Base-by-base conservation (phyloP, 2,329 filamentous ascomycete species). In the Leptographium procerum region DNA sequence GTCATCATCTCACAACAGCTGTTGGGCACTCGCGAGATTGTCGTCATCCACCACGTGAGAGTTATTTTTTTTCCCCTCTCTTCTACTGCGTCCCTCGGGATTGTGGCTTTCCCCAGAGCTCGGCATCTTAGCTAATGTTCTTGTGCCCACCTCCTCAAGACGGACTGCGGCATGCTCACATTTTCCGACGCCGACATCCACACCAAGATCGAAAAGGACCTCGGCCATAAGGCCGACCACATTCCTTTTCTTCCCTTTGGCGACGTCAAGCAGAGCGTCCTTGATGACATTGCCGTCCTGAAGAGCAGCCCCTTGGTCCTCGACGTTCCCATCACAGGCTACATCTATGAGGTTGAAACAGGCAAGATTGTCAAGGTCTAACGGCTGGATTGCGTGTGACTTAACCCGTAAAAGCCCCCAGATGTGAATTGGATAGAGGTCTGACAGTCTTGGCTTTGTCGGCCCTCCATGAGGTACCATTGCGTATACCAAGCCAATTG, bases 1-100 rank as follows among this genome's bases (percentile, higher is more conserved):
- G 79, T 94, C 57, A 71, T 92, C 62, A 89, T 94, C 66, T 91
- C 87, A 0, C 79, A 94, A 71, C 88, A 92, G 69, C 76, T 92
- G 9, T 79, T 94, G 0, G 87, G 86, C 16, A 94, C 89, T 0
- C 77, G 79, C 1, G 88, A 92, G 69, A 84, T 94, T 57, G 70
- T 91, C n/a, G 69, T 91, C 26, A 76, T 91, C 65, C 88, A 90
- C 73, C 86, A 89, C 62, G 57, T 59, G 24, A 22, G 57, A 7
- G 4, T 29, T 16, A 2, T 13, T 26, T 26, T 24, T 4, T 16
- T 29, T 50, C 4, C 3, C 19, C 19, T 19, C 14, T 40, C 36
- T 5, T 2, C 9, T 13, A 9, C n/a, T n/a, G n/a, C n/a, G n/a
- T n/a, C n/a, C 11, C 2, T 11, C 14, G 34, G 13, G 19, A 28